A percentile compares a stretch with the other conserved stretches of the same genome.
Evolutionary conservation across 768 basidiomycete species (phyloP).

Genomic region (Nevesoporus exiguus): DNA sequence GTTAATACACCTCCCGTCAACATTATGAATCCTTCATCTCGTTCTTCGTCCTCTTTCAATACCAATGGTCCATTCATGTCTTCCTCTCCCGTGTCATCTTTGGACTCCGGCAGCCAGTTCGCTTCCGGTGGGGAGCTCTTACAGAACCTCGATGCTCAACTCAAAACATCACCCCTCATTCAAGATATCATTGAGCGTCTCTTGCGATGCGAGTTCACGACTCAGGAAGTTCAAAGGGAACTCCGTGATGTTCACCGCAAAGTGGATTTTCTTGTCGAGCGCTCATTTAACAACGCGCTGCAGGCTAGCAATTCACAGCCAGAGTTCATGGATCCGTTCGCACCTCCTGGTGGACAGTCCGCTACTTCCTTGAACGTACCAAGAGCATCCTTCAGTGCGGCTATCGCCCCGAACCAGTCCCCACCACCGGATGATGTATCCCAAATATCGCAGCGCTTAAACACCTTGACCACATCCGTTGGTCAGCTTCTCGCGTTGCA

Average conservation of each 20-base stretch:
- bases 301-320: constrained; percentile 41
- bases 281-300: constrained; percentile 40
- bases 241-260: constrained; percentile 74
- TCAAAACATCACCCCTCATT: constrained; percentile 72
- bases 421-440: constrained; percentile 67
- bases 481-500: constrained; percentile 80
- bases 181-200: constrained; percentile 76
- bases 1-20: constrained; percentile 47
- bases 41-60: constrained; percentile 44
- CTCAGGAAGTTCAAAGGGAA: constrained; percentile 71
- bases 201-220: constrained; percentile 62
- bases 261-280: constrained; percentile 71
- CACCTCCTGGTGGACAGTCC: constrained; percentile 37
- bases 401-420: constrained; percentile 70
- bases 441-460: constrained; percentile 74
- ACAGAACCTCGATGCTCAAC: constrained; percentile 63
- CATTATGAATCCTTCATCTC: constrained; percentile 30
- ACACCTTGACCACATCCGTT: constrained; percentile 78
- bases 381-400: constrained; percentile 62
- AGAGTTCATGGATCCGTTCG: constrained; percentile 85
- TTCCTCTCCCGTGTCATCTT: constrained; percentile 74
- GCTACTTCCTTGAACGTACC: constrained; percentile 40
- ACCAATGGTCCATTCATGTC: constrained; percentile 49
- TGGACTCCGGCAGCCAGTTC: constrained; percentile 70
- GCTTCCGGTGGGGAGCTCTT: constrained; percentile 45